Percentiles rank a stretch among this genome's conserved stretches.
phyloP scores from a whole-genome alignment of 768 basidiomycete genomes.

The Lentinula edodes region DNA sequence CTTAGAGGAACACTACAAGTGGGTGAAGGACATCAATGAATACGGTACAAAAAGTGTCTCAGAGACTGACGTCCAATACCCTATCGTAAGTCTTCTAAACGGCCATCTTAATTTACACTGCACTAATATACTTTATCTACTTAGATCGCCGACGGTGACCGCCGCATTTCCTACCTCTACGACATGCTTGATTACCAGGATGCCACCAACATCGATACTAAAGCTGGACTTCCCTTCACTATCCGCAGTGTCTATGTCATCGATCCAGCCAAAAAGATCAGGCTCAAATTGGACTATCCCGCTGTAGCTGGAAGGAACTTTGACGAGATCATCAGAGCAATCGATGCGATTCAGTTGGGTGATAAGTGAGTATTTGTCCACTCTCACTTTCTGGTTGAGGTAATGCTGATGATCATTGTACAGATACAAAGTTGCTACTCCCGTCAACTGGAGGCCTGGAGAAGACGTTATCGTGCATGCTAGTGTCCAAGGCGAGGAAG shows the following conservation, averaged over 20 bases:
- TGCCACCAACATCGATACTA: slow-evolving; percentile 78
- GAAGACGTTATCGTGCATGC: slow-evolving; percentile 94
- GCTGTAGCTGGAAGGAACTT: slow-evolving; percentile 96
- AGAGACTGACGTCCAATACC: slow-evolving; percentile 80
- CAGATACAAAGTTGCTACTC: slow-evolving; percentile 71
- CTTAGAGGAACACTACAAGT: slow-evolving; percentile 76
- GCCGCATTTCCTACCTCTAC: slow-evolving; percentile 80
- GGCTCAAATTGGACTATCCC: slow-evolving; percentile 86
- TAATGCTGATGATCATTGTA: background rate
- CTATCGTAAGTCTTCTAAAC: slow-evolving; percentile 59
- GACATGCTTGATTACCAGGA: slow-evolving; percentile 98
- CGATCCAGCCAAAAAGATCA: slow-evolving; percentile 94
- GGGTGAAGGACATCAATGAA: slow-evolving; percentile 86
- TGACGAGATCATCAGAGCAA: slow-evolving; percentile 59
- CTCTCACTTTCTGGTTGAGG: too few species aligned
- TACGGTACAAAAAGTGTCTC: slow-evolving; percentile 60
- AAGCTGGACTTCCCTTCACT: slow-evolving; percentile 86
- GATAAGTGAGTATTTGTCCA: slow-evolving; percentile 44
- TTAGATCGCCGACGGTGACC: slow-evolving; percentile 88
- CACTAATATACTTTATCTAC: background rate
- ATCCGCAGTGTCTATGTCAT: slow-evolving; percentile 97
- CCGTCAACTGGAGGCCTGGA: slow-evolving; percentile 93
- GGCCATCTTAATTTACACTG: background rate
- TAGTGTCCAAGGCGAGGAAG: slow-evolving; percentile 78
- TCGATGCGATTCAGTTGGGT: slow-evolving; percentile 92